Conservation (phyloP, 257 asterid genomes). For the Lithospermum erythrorhizon region DNA sequence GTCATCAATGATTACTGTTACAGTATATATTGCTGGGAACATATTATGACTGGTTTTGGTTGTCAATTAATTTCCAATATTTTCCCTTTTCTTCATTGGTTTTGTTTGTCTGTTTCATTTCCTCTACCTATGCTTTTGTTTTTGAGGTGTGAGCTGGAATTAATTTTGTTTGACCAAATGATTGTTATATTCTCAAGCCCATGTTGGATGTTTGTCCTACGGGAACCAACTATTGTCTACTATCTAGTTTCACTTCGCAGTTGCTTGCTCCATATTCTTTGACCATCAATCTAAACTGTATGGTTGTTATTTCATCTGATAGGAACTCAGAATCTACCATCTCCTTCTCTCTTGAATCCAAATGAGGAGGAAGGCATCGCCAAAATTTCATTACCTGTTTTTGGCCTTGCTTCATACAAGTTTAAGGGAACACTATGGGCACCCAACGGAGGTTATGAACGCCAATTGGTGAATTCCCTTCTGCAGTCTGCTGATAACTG, state of each 20-base stretch:
- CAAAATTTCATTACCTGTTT: slow-evolving; percentile 55
- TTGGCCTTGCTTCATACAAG: slow-evolving; percentile 79
- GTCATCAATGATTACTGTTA: not conserved
- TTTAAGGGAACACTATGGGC: slow-evolving; percentile 69
- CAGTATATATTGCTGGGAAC: not conserved
- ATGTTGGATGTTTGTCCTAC: too few relatives aligned
- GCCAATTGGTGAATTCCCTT: slow-evolving; percentile 42
- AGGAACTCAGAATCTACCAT: slow-evolving; percentile 43
- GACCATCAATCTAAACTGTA: not conserved
- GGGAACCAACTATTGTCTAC: not conserved
- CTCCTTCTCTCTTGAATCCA: slow-evolving; percentile 39
- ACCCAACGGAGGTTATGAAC: slow-evolving; percentile 41
- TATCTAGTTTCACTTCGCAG: not conserved
- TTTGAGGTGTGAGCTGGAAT: not conserved
- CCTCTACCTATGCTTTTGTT: too few relatives aligned
- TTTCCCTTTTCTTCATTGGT: not conserved
- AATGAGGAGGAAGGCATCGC: slow-evolving; percentile 39
- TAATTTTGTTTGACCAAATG: too few relatives aligned
- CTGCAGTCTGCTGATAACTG: slow-evolving; percentile 61
- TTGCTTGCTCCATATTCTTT: not conserved
- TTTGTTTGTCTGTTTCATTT: not conserved
- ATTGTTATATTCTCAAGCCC: too few relatives aligned
- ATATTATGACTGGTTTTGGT: not conserved
- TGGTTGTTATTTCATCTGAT: slow-evolving; percentile 10
- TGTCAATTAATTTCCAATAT: not conserved